A percentile compares a stretch with the other conserved stretches of the same genome.
Conservation (phyloP, 2,329 filamentous ascomycete genomes). For the Fusarium mangiferae region DNA sequence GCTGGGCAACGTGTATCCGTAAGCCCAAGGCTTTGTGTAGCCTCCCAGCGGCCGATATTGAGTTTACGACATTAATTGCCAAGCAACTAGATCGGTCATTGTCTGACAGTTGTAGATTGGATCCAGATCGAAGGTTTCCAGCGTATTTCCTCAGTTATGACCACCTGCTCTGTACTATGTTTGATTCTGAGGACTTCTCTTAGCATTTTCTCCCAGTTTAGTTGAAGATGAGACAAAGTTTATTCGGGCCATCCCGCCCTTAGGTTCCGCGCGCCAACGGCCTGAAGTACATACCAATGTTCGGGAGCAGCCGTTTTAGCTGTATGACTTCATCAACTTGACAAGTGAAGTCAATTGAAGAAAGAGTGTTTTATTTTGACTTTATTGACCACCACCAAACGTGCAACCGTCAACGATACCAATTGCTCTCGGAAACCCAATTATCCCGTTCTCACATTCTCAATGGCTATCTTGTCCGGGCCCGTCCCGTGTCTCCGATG, state of each 20-base stretch:
- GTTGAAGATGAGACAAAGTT: constrained; percentile 28
- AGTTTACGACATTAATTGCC: constrained; percentile 9
- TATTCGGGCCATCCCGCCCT: constrained; percentile 41
- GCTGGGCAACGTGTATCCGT: constrained; percentile 32
- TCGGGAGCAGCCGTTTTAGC: constrained; percentile 12
- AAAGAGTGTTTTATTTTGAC: neutral
- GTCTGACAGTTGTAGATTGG: neutral
- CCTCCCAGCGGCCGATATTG: neutral
- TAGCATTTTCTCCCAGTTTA: neutral
- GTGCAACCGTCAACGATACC: neutral
- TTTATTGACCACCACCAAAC: neutral
- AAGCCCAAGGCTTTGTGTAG: neutral
- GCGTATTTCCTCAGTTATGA: neutral
- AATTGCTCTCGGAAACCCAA: neutral
- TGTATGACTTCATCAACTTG: constrained; percentile 1
- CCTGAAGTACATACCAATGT: neutral
- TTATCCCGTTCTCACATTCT: constrained; percentile 23
- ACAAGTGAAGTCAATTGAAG: neutral
- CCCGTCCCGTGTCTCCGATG: constrained; percentile 33
- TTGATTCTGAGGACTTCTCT: neutral
- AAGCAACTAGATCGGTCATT: neutral
- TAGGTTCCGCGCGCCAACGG: constrained; percentile 28
- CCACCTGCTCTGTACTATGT: neutral
- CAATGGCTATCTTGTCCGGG: constrained; percentile 17
- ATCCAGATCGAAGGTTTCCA: neutral